Conservation (phyloP, 768 basidiomycete genomes). For the Russula virescens region DNA sequence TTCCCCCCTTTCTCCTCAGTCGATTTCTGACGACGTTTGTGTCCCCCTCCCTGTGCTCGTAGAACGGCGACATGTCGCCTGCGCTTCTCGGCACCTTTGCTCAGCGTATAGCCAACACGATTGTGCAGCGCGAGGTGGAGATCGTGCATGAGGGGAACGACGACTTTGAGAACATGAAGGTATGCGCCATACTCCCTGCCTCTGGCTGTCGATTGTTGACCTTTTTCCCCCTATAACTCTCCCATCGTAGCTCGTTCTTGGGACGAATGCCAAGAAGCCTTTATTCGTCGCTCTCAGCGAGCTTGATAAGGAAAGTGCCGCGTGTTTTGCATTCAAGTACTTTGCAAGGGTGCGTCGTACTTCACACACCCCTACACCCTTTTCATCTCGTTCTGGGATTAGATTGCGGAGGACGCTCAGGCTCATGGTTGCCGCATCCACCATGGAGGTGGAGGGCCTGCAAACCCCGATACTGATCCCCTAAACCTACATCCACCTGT, state of each 20-base stretch:
- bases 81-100: constrained; percentile 3
- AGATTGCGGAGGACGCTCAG: constrained; percentile 11
- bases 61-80: constrained; percentile 6
- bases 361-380: neutral
- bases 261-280: constrained; percentile 14
- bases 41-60: no score
- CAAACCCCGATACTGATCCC: neutral
- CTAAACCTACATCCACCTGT: neutral
- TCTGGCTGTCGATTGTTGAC: neutral
- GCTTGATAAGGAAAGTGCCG: constrained; percentile 3
- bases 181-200: neutral
- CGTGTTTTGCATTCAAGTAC: constrained; percentile 10
- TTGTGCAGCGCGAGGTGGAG: constrained; percentile 1
- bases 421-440: constrained; percentile 3
- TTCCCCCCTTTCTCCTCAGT: no score
- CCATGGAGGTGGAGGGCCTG: neutral
- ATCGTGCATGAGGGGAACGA: constrained; percentile 1
- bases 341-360: constrained; percentile 7
- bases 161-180: constrained; percentile 12
- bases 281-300: constrained; percentile 7
- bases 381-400: neutral
- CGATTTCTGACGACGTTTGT: neutral
- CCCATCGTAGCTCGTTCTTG: constrained; percentile 15
- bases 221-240: neutral
- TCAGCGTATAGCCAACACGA: constrained; percentile 7